Evolutionary conservation across 1,284 basidiomycete species (phyloP), one percentile per base, ranked within the genome.

Genomic region (Entoloma clypeatum): DNA sequence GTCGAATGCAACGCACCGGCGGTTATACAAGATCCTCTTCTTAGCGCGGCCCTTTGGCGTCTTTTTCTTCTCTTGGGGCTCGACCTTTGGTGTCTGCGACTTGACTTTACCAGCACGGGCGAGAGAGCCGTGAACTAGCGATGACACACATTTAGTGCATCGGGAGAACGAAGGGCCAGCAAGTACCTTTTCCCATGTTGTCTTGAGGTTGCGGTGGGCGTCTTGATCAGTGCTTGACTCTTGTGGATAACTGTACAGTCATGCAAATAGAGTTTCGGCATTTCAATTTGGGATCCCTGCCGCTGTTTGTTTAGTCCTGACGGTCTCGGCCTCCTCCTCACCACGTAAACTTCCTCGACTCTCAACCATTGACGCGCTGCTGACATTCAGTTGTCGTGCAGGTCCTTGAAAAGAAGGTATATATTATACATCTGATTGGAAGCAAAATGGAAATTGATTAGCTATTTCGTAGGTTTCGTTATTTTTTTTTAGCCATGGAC

Each of bases 51-150:
- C 93, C 75, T 89, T 94, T 51, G 91, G 90, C 31, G 73, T 77
- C 85, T 95, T 95, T 81, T 93, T 92, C 86, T 95, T 96, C 77
- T 96, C 93, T 75, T 95, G 91, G 70, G 87, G 83, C 65, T 95
- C 93, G 65, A 95, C 93, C 74, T 95, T 95, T 60, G 94, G 94
- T 62, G 84, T 87, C 74, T 96, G 92, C 60, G 88, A 91, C 77
- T 92, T 96, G 81, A 98, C 94, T 85, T 98, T 97, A 72, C 93
- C 94, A 71, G 93, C 94, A 83, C 95, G 94, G 72, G 94, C 94
- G 75, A 98, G 92, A 67, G 94, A 97, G 72, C 95, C 94, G 89
- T 98, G 94, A 75, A 97, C 95, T 88, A n/a, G n/a, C n/a, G n/a
- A n/a, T n/a, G n/a, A n/a, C n/a, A n/a, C n/a, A n/a, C n/a, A n/a